phyloP scores from a whole-genome alignment of 78 protist genomes.

The Dictyostelium capitatum region DNA sequence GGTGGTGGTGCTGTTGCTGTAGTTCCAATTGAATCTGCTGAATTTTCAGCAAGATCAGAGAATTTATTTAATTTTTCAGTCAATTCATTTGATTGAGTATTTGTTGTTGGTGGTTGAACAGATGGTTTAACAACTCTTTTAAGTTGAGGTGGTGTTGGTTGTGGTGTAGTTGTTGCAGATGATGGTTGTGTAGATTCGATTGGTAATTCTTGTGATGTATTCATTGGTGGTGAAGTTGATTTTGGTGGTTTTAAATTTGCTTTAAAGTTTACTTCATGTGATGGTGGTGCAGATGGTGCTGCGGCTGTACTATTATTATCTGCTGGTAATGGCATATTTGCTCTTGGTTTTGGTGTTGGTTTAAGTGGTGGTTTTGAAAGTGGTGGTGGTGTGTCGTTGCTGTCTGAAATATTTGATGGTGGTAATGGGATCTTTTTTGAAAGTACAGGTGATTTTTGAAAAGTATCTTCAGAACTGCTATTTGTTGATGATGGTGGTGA shows the following conservation, averaged over 20 bases:
- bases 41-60: too few relatives aligned
- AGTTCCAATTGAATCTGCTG: too few relatives aligned
- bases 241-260: slow-evolving; percentile 11
- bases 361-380: background rate
- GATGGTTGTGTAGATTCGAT: background rate
- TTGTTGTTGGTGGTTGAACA: background rate
- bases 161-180: slow-evolving; percentile 19
- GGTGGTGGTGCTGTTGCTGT: background rate
- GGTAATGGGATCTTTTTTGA: background rate
- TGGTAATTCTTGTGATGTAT: background rate
- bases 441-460: background rate
- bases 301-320: background rate
- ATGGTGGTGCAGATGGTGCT: background rate
- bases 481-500: slow-evolving; percentile 11
- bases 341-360: slow-evolving; percentile 33
- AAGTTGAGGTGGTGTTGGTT: slow-evolving; percentile 30
- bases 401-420: background rate
- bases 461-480: background rate
- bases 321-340: background rate
- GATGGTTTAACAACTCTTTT: background rate
- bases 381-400: background rate
- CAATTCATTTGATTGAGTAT: too few relatives aligned
- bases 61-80: background rate
- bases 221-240: slow-evolving; percentile 2
- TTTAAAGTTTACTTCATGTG: background rate